Percentiles rank a stretch among this genome's conserved stretches.
These are phyloP conservation scores for Clavispora vitiphila DNA, from an alignment of 805 yeast species.

Conservation along the genomic window DNA sequence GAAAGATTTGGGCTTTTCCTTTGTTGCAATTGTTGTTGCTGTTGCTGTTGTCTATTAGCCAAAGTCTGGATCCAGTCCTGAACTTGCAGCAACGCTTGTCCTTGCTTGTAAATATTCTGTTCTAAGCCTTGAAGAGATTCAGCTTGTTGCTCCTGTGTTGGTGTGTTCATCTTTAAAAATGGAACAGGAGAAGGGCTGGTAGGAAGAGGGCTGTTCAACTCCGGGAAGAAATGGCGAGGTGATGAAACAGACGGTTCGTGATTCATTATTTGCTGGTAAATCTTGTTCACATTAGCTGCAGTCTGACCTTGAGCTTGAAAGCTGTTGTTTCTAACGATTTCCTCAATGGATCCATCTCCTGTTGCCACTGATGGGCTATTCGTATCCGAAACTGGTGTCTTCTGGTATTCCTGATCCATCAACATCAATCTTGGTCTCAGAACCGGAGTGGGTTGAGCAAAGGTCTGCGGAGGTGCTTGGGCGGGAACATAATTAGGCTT, in stretches of 20 bases:
- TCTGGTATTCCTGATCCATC: conserved; percentile 32
- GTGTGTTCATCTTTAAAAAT: neutral
- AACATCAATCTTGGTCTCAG: conserved; percentile 37
- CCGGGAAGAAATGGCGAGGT: conserved; percentile 32
- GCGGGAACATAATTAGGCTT: conserved; percentile 2
- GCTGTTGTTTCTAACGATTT: conserved; percentile 11
- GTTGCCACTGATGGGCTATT: conserved; percentile 2
- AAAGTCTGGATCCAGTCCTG: conserved; percentile 49
- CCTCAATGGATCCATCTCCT: conserved; percentile 13
- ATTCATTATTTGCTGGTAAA: conserved; percentile 29
- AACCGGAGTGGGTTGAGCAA: conserved; percentile 11
- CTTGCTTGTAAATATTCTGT: conserved; percentile 44
- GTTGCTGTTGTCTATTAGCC: conserved; percentile 14
- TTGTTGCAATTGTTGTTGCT: conserved; percentile 13
- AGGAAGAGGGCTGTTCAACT: conserved; percentile 17
- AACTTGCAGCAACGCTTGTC: conserved; percentile 49
- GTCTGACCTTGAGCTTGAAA: conserved; percentile 1
- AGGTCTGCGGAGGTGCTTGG: conserved; percentile 1
- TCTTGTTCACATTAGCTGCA: conserved; percentile 19
- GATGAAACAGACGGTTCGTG: conserved; percentile 23
- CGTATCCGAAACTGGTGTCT: conserved; percentile 8
- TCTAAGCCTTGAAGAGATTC: conserved; percentile 33
- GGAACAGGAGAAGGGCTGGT: neutral
- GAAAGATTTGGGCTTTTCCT: conserved; percentile 3
- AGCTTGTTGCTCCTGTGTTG: conserved; percentile 3